Conservation (phyloP, 257 asterid species). For the Lycium barbarum region DNA sequence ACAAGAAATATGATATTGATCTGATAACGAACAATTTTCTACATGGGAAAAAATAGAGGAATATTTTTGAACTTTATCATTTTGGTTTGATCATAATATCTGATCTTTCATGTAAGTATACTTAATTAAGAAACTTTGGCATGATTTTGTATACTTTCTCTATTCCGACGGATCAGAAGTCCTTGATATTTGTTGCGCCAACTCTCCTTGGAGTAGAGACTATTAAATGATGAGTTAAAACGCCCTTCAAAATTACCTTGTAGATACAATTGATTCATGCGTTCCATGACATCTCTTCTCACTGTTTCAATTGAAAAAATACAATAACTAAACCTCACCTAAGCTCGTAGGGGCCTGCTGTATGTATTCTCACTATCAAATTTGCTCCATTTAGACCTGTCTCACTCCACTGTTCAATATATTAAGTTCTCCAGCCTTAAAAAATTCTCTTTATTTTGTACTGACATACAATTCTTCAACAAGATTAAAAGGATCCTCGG, state of each 20-base stretch:
- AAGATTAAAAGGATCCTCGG: neutral
- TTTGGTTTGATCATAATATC: constrained; percentile 2
- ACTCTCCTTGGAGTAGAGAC: neutral
- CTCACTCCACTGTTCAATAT: neutral
- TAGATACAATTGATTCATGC: neutral
- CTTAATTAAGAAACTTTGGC: neutral
- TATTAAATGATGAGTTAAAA: neutral
- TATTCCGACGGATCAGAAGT: neutral
- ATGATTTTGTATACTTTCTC: neutral
- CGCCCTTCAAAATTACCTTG: neutral
- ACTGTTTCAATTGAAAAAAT: neutral
- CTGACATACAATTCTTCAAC: neutral
- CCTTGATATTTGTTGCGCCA: neutral
- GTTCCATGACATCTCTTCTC: neutral
- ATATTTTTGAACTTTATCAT: neutral
- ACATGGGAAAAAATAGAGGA: neutral
- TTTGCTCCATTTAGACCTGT: neutral
- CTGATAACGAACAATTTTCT: neutral
- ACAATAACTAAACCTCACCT: neutral
- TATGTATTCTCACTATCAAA: neutral
- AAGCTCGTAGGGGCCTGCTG: neutral
- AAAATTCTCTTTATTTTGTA: neutral
- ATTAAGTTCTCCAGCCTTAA: neutral
- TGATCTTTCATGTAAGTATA: neutral
- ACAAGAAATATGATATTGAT: neutral